Evolutionary conservation across 768 basidiomycete species (phyloP), one percentile per base, ranked within the genome.

Genomic region (Boletus tylopilopsis): DNA sequence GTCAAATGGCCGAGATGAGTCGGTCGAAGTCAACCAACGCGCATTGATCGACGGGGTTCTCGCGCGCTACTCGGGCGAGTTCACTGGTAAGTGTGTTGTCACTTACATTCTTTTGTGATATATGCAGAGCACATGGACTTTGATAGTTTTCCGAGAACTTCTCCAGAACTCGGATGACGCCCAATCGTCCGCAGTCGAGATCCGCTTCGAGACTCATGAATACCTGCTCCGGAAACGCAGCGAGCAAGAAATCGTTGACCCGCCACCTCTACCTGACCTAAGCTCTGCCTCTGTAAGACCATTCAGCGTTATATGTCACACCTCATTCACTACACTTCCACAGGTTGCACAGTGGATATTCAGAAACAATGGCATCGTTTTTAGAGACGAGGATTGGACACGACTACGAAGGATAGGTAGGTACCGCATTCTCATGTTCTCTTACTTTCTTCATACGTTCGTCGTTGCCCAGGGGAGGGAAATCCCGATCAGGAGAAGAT

Each of bases 21-120:
- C 85, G 1, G 86, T 94, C 0, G 87, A 94, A 69, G 94, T 95
- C 39, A 95, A 95, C 67, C 94, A 95, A 65, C 35, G 48, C 6
- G 48, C 34, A 23, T 24, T 49, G 21, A 36, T 49, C 11, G n/a
- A 42, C 1, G 43, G 43, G 19, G 21, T 49, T 16, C 48, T 49
- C 7, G 41, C 48, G 6, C 35, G 35, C n/a, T 49, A 37, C 24
- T 34, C 48, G 10, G 16, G 34, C 27, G n/a, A 49, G 35, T 49
- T 43, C 22, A 30, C 41, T 18, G 18, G 48, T 49, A 27, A 2
- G 48, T 1, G 13, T 27, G 11, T 40, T 27, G 13, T 33, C 30
- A 2, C 27, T 22, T 6, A 4, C 29, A 19, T 27, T 8, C 19
- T 19, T 13, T 34, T 42, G 23, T 27, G 9, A 35, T 33, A 3